phyloP scores from a whole-genome alignment of 129 eudicot genomes.

The Daucus carota region DH1_v3.0 NC_030385.2:40986001-40986500 shows the following conservation, averaged over 20 bases:
- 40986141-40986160: neutral
- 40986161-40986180: no score
- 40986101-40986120: neutral
- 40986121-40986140: neutral
- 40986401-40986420: neutral
- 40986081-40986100: neutral
- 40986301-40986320: neutral
- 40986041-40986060: neutral
- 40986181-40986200: no score
- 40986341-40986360: neutral
- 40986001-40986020: neutral
- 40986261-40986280: neutral
- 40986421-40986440: neutral
- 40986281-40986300: neutral
- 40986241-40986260: neutral
- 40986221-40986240: neutral
- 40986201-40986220: neutral
- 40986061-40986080: neutral
- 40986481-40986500: neutral
- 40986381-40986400: constrained; percentile 1
- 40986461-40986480: constrained; percentile 1
- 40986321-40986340: neutral
- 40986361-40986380: neutral
- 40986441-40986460: neutral
- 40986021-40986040: neutral